Percentiles rank a stretch among this genome's conserved stretches.
Evolutionary conservation across 768 basidiomycete genomes (phyloP).

Genomic region (Pleurotus eryngii): DNA sequence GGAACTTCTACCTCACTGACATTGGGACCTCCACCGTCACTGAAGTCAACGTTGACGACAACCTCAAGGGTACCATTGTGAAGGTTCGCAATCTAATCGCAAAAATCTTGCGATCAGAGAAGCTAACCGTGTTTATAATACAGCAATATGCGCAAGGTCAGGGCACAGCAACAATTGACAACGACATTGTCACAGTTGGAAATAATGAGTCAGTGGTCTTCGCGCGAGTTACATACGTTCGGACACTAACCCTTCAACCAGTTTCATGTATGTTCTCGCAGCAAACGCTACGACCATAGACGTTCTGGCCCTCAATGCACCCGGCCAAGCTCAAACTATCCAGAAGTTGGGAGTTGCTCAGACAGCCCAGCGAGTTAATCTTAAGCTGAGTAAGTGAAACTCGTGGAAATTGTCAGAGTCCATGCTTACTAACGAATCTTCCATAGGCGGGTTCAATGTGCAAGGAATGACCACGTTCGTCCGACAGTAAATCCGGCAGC

Average conservation of each 20-base stretch:
- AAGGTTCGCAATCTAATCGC: slow-evolving; percentile 23
- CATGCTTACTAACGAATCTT: background rate
- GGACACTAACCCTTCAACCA: slow-evolving; percentile 10
- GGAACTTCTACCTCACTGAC: slow-evolving; percentile 44
- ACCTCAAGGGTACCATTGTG: slow-evolving; percentile 42
- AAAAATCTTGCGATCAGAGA: background rate
- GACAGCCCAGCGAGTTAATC: slow-evolving; percentile 27
- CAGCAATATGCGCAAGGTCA: slow-evolving; percentile 38
- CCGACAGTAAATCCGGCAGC: slow-evolving; percentile 18
- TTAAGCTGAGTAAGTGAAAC: slow-evolving; percentile 30
- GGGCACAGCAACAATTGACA: slow-evolving; percentile 36
- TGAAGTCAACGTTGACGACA: slow-evolving; percentile 43
- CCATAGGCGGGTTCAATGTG: slow-evolving; percentile 28
- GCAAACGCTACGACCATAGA: slow-evolving; percentile 35
- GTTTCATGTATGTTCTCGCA: slow-evolving; percentile 39
- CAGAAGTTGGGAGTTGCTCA: slow-evolving; percentile 29
- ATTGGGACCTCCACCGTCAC: slow-evolving; percentile 37
- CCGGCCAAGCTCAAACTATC: slow-evolving; percentile 29
- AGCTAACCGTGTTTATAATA: background rate
- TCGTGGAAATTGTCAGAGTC: background rate
- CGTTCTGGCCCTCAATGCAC: slow-evolving; percentile 35
- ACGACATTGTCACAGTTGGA: slow-evolving; percentile 34
- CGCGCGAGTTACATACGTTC: background rate
- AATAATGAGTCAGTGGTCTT: slow-evolving; percentile 24
- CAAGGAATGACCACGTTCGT: slow-evolving; percentile 34